A percentile compares a stretch with the other conserved stretches of the same genome.
These are phyloP conservation scores for Suhomyces vadensis DNA, from an alignment of 805 yeast genomes.

Conservation along the genomic window DNA sequence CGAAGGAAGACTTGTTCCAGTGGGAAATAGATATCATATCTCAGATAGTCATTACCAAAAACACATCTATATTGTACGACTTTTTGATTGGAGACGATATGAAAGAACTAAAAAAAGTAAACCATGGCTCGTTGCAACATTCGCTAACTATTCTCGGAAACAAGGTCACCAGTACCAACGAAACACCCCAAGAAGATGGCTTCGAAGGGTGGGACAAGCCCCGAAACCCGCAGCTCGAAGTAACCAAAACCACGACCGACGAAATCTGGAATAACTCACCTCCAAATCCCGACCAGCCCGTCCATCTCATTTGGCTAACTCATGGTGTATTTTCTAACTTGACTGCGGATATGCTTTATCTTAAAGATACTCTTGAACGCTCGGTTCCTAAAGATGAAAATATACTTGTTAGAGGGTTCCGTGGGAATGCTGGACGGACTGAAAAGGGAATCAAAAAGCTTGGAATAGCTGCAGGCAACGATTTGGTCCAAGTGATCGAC, in stretches of 20 bases:
- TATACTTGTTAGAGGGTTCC: constrained; percentile 37
- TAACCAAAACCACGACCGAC: constrained; percentile 26
- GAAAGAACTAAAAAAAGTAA: constrained; percentile 31
- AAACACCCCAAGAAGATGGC: not conserved
- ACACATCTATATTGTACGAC: constrained; percentile 33
- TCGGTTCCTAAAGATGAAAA: constrained; percentile 27
- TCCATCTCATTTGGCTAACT: constrained; percentile 43
- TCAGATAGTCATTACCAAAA: constrained; percentile 40
- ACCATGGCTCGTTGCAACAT: constrained; percentile 22
- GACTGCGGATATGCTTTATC: constrained; percentile 46
- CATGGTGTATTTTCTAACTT: constrained; percentile 47
- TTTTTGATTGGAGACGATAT: constrained; percentile 41
- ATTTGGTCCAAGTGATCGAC: constrained; percentile 28
- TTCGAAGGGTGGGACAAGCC: not conserved
- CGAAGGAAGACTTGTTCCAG: constrained; percentile 19
- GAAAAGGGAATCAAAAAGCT: constrained; percentile 41
- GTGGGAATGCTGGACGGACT: constrained; percentile 43
- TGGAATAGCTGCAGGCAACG: constrained; percentile 34
- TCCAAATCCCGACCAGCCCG: constrained; percentile 27
- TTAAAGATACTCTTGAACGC: constrained; percentile 35
- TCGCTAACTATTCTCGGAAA: constrained; percentile 3
- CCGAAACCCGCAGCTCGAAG: constrained; percentile 26
- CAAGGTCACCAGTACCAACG: not conserved
- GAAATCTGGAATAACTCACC: constrained; percentile 38
- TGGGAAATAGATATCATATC: constrained; percentile 45